Evolutionary conservation across 331 rosid genomes (phyloP).

Genomic region (Phaseolus coccineus): DNA sequence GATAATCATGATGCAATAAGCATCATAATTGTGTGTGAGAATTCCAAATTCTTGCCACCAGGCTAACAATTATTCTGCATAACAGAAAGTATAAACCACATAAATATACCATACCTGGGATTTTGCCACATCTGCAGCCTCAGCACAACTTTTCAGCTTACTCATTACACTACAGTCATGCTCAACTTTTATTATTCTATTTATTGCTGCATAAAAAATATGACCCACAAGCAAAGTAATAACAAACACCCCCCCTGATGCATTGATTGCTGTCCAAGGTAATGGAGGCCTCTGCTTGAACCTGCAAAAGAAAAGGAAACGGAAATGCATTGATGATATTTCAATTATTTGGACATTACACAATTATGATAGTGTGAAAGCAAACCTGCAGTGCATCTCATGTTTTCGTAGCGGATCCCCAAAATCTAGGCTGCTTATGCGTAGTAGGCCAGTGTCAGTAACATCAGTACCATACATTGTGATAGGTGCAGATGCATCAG

Average conservation of each 20-base stretch:
- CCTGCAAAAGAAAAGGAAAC: conserved; percentile 52
- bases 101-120: conserved; percentile 74
- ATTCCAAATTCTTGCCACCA: conserved; percentile 9
- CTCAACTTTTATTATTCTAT: conserved; percentile 84
- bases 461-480: conserved; percentile 92
- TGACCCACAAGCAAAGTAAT: conserved; percentile 86
- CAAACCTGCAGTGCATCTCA: conserved; percentile 99
- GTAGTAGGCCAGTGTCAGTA: conserved; percentile 77
- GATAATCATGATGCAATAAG: conserved; percentile 34
- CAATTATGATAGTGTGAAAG: conserved; percentile 24
- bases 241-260: conserved; percentile 69
- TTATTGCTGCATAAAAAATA: conserved; percentile 83
- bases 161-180: conserved; percentile 71
- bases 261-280: conserved; percentile 80
- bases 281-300: conserved; percentile 80
- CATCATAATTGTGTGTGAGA: conserved; percentile 16
- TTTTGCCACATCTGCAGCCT: conserved; percentile 99
- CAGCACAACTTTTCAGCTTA: conserved; percentile 79
- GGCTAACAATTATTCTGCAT: conserved; percentile 19
- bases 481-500: conserved; percentile 72
- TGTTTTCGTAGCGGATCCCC: conserved; percentile 96
- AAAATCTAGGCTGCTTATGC: conserved; percentile 75
- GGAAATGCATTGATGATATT: conserved; percentile 2
- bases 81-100: conserved; percentile 21
- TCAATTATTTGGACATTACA: conserved; percentile 20